A percentile compares a stretch with the other conserved stretches of the same genome.
Conservation (phyloP, 2,329 filamentous ascomycete genomes). For the Xenoacremonium recifei region DNA sequence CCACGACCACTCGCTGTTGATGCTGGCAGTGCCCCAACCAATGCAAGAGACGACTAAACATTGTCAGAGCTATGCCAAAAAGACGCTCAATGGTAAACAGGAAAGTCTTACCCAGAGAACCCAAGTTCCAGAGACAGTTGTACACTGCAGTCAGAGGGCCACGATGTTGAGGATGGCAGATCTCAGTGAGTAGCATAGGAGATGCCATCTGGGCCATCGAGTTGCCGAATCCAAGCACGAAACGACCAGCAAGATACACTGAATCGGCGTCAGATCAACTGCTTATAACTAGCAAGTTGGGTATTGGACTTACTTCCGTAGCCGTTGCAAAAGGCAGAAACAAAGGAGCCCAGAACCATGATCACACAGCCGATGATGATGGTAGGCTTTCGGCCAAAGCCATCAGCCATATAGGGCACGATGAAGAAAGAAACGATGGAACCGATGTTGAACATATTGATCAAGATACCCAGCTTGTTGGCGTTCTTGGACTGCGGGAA, state of each 20-base stretch:
- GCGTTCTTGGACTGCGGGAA: slow-evolving; percentile 41
- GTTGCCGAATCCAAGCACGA: slow-evolving; percentile 62
- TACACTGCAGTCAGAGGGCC: slow-evolving; percentile 64
- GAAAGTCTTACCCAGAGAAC: slow-evolving; percentile 37
- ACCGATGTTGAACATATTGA: slow-evolving; percentile 53
- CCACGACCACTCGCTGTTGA: slow-evolving; percentile 65
- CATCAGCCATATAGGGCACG: slow-evolving; percentile 45
- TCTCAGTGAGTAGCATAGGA: slow-evolving; percentile 63
- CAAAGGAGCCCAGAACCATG: slow-evolving; percentile 43
- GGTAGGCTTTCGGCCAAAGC: slow-evolving; percentile 40
- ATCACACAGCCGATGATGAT: slow-evolving; percentile 44
- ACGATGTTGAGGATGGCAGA: slow-evolving; percentile 67
- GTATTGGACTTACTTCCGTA: slow-evolving; percentile 37
- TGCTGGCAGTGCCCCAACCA: slow-evolving; percentile 60
- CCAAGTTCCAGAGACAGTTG: slow-evolving; percentile 67
- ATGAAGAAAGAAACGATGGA: slow-evolving; percentile 47
- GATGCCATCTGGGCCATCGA: slow-evolving; percentile 62
- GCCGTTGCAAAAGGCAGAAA: slow-evolving; percentile 42
- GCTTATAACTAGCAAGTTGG: background rate
- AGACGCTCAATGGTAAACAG: background rate
- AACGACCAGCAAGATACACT: slow-evolving; percentile 41
- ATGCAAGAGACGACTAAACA: slow-evolving; percentile 54
- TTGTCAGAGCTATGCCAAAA: background rate
- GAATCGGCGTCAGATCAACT: background rate
- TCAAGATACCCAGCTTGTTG: slow-evolving; percentile 47